Evolutionary conservation across 441 rosid species (phyloP), one percentile per base, ranked within the genome.

Genomic region (Gossypium trilobum): DNA sequence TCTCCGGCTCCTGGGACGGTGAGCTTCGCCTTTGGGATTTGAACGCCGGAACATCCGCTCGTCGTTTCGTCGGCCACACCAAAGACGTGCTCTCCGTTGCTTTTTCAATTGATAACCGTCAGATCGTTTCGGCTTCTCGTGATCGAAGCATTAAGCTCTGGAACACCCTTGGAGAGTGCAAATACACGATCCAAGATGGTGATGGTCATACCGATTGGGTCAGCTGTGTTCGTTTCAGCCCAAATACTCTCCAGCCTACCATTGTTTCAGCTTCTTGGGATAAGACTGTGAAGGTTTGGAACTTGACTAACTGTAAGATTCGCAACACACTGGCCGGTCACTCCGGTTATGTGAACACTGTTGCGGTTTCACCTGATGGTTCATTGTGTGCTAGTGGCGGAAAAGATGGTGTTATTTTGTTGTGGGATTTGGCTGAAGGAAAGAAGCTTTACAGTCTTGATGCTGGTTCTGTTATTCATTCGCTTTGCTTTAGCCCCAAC

Each of bases 1-100:
- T 95, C 14, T 95, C 98, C 50, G 95, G 97, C 3, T 86, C 97
- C 50, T 95, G 99, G 99, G 99, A 94, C 79, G 89, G 96, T 29
- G 97, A 92, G 87, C 99, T 94, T 36, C 97, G 99, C 2, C 97
- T 94, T 50, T 94, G 99, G 99, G 99, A 94, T 75, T 91, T 94
- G 31, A 80, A 85, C n/a, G 9, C 90, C 20, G 99, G 97, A 1
- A 70, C 77, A 13, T 83, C 93, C 14, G 86, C 97, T 46, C 92
- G 97, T 65, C 78, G 99, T 4, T 95, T 95, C 64, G 97, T 88
- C 0, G 96, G 99, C 22, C 99, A 94, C 87, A 84, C 94, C 14
- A 94, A 94, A 77, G 97, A 94, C 13, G 99, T 94, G 1, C 86
- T 94, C 25, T 95, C 99, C 1, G 99, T 95, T 0, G 97, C 99